Evolutionary conservation across 2,329 filamentous ascomycete species (phyloP).

Genomic region (Aquanectria penicillioides): DNA sequence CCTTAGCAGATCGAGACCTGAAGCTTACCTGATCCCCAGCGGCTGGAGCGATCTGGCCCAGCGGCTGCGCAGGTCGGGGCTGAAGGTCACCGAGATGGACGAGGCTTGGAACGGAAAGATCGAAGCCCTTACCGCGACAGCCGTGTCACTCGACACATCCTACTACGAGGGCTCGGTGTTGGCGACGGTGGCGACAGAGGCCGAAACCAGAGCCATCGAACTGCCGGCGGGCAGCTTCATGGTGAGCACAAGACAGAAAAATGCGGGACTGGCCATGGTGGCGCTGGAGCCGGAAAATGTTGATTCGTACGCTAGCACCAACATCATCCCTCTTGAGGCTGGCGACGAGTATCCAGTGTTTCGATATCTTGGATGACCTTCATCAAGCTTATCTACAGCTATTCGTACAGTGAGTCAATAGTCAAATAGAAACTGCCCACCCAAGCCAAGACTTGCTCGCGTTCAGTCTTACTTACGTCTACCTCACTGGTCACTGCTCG

Average conservation of each 20-base stretch:
- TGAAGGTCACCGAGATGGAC: constrained; percentile 37
- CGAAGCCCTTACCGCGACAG: constrained; percentile 41
- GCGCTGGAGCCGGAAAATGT: constrained; percentile 47
- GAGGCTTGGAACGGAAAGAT: constrained; percentile 38
- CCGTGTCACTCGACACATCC: constrained; percentile 25
- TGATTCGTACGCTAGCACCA: constrained; percentile 46
- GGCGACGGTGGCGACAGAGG: constrained; percentile 34
- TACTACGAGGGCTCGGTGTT: constrained; percentile 43
- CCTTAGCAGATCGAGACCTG: constrained; percentile 43
- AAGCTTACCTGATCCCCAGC: constrained; percentile 43
- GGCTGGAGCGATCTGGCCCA: constrained; percentile 43
- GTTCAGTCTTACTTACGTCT: too few relatives aligned
- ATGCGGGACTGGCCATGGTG: constrained; percentile 42
- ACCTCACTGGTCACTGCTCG: too few relatives aligned
- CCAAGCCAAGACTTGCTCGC: neutral
- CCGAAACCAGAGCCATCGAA: constrained; percentile 26
- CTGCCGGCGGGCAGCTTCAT: constrained; percentile 44
- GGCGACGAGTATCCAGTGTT: constrained; percentile 47
- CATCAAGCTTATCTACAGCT: too few relatives aligned
- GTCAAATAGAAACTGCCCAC: neutral
- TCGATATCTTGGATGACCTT: constrained; percentile 23
- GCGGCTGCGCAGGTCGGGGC: constrained; percentile 37
- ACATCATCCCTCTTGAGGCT: constrained; percentile 41
- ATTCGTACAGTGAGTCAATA: neutral
- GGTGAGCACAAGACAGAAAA: constrained; percentile 46